Conservation (phyloP, 2,329 filamentous ascomycete genomes). For the Xylaria sp. region DNA sequence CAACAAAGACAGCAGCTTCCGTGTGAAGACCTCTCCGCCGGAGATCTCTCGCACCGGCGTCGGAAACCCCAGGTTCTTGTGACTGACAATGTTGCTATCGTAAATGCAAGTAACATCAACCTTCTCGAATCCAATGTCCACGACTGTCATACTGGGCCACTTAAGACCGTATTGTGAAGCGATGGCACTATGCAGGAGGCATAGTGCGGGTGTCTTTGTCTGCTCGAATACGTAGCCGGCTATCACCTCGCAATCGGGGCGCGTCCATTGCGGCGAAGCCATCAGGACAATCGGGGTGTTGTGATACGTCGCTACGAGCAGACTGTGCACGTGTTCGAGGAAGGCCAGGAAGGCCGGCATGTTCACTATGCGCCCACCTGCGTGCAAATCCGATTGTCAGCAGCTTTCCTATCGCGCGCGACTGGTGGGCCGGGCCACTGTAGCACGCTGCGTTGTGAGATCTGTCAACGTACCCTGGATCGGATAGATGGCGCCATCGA, state of each 20-base stretch:
- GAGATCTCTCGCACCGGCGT: constrained; percentile 62
- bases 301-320: constrained; percentile 90
- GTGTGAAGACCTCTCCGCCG: constrained; percentile 89
- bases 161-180: constrained; percentile 87
- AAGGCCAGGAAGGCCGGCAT: constrained; percentile 95
- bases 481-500: constrained; percentile 90
- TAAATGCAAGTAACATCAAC: constrained; percentile 91
- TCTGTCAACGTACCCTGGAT: constrained; percentile 64
- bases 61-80: constrained; percentile 68
- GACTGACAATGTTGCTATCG: constrained; percentile 80
- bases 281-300: constrained; percentile 95
- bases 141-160: constrained; percentile 79
- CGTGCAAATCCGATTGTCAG: constrained; percentile 31
- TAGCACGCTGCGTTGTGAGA: background rate
- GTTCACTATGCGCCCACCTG: constrained; percentile 81
- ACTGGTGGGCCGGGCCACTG: background rate
- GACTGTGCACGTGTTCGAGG: constrained; percentile 89
- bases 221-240: constrained; percentile 97
- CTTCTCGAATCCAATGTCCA: constrained; percentile 93
- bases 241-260: constrained; percentile 85
- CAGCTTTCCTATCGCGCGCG: background rate
- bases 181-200: constrained; percentile 86
- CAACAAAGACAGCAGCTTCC: constrained; percentile 74
- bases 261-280: constrained; percentile 88
- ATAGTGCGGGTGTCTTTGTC: constrained; percentile 92